Conservation (phyloP, 305 asterid species). For the Fraxinus floribunda region DNA sequence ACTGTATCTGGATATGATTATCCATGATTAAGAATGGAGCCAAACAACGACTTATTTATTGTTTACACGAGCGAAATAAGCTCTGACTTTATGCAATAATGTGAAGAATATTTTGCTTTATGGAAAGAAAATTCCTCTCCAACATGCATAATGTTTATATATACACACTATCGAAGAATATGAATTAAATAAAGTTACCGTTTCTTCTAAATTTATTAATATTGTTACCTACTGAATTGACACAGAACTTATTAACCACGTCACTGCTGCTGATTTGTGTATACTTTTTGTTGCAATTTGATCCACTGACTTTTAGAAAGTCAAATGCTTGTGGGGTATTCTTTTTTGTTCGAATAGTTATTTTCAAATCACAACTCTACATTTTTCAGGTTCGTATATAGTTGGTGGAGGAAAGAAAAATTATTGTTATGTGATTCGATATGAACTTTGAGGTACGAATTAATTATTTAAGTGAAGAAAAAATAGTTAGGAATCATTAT, state of each 20-base stretch:
- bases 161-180: background rate
- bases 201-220: background rate
- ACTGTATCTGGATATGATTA: no score
- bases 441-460: background rate
- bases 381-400: background rate
- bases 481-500: background rate
- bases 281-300: slow-evolving; percentile 22
- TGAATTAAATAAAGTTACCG: background rate
- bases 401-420: background rate
- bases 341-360: background rate
- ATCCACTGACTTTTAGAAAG: slow-evolving; percentile 20
- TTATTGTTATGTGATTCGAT: background rate
- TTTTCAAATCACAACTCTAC: background rate
- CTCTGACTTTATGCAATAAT: slow-evolving; percentile 16
- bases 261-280: slow-evolving; percentile 8
- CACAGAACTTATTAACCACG: background rate
- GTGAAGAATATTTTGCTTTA: slow-evolving; percentile 1
- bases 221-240: background rate
- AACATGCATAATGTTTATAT: background rate
- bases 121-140: background rate
- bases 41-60: background rate
- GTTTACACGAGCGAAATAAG: background rate
- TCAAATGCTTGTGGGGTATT: slow-evolving; percentile 12
- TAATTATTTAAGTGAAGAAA: background rate
- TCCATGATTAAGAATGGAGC: no score